These are phyloP conservation scores for Neocallimastix lanati DNA, from an alignment of 192 early-diverging fungal genomes.

Conservation along the genomic window DNA sequence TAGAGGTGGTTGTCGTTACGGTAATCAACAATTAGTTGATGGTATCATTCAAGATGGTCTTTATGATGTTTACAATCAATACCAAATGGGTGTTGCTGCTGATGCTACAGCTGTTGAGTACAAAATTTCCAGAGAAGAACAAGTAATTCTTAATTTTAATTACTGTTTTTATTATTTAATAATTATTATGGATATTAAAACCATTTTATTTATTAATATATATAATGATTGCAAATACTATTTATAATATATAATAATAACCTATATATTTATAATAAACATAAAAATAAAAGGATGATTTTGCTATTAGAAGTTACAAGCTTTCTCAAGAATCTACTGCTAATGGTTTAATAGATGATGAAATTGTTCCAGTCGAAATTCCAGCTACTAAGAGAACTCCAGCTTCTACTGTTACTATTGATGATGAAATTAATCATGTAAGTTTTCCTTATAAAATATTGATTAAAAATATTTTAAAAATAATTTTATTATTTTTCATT, in stretches of 20 bases:
- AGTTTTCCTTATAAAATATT: too few relatives aligned
- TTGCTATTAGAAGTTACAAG: slow-evolving; percentile 53
- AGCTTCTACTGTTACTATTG: not conserved
- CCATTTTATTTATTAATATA: too few relatives aligned
- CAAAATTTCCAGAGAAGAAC: slow-evolving; percentile 56
- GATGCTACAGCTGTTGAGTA: slow-evolving; percentile 41
- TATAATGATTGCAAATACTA: too few relatives aligned
- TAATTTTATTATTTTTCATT: too few relatives aligned
- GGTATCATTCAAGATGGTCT: slow-evolving; percentile 91
- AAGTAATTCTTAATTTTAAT: slow-evolving; percentile 67
- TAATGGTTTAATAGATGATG: slow-evolving; percentile 55
- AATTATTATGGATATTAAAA: too few relatives aligned
- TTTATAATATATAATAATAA: too few relatives aligned
- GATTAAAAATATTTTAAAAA: too few relatives aligned
- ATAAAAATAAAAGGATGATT: slow-evolving; percentile 58
- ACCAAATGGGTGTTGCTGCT: slow-evolving; percentile 67
- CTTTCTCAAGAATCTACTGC: slow-evolving; percentile 51
- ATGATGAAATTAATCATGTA: not conserved
- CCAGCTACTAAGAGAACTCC: slow-evolving; percentile 14
- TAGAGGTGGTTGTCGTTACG: slow-evolving; percentile 68
- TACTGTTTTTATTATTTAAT: too few relatives aligned
- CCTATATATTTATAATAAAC: too few relatives aligned
- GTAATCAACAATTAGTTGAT: slow-evolving; percentile 61
- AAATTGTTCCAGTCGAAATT: slow-evolving; percentile 71
- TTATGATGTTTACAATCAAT: slow-evolving; percentile 88